A percentile compares a stretch with the other conserved stretches of the same genome.
Conservation (phyloP, 495 filamentous ascomycete species). For the Lasiosphaeria hispida region DNA sequence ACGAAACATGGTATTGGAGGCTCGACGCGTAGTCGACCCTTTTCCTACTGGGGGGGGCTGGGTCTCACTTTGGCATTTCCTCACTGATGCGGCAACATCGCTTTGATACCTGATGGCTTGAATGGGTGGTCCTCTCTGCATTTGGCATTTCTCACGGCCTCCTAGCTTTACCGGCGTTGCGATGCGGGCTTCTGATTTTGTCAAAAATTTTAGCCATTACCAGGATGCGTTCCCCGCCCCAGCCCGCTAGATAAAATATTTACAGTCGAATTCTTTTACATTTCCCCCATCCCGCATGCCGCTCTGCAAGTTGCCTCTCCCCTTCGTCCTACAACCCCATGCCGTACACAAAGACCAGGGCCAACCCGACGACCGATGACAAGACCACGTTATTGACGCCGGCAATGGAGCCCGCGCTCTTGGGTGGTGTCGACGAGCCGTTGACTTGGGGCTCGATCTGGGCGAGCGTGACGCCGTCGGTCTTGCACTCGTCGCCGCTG, state of each 20-base stretch:
- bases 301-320: not conserved
- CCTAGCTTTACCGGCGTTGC: no score
- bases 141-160: no score
- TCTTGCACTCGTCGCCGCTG: slow-evolving; percentile 45
- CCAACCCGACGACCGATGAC: slow-evolving; percentile 53
- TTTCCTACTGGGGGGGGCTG: no score
- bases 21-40: no score
- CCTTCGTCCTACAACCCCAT: slow-evolving; percentile 17
- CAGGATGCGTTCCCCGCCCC: not conserved
- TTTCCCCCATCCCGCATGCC: not conserved
- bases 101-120: no score
- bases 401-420: slow-evolving; percentile 11
- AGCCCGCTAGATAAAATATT: not conserved
- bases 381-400: slow-evolving; percentile 36
- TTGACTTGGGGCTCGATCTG: slow-evolving; percentile 17
- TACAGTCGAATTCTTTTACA: not conserved
- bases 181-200: not conserved
- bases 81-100: no score
- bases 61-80: no score
- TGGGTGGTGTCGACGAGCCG: not conserved
- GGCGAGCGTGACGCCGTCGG: slow-evolving; percentile 32
- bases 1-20: not conserved
- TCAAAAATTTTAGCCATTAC: not conserved
- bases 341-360: slow-evolving; percentile 48
- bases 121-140: no score